Conservation (phyloP, 2,329 filamentous ascomycete genomes). For the Epicoccum sorghinum region DNA sequence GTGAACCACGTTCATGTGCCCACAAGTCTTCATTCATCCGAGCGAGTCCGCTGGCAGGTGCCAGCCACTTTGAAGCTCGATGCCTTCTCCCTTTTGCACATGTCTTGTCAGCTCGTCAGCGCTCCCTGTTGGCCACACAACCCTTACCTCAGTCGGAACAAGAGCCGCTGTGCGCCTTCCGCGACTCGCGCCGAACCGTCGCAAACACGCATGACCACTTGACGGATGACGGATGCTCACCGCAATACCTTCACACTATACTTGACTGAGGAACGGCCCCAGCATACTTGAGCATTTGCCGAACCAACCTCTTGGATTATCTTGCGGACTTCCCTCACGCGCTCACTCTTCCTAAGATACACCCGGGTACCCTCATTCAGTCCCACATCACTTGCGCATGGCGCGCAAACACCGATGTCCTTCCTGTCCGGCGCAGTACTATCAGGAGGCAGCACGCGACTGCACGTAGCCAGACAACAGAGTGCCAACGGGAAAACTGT, state of each 20-base stretch:
- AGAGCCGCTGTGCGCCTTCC: constrained; percentile 25
- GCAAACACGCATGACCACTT: constrained; percentile 26
- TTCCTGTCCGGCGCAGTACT: constrained; percentile 46
- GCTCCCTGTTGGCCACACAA: constrained; percentile 1
- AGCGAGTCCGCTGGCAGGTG: constrained; percentile 4
- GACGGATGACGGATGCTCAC: constrained; percentile 20
- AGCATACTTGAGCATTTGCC: constrained; percentile 5
- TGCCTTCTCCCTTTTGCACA: constrained; percentile 11
- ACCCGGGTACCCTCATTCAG: constrained; percentile 17
- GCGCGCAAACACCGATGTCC: constrained; percentile 42
- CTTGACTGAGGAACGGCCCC: constrained; percentile 4
- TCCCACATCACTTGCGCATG: constrained; percentile 37
- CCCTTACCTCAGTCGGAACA: constrained; percentile 6
- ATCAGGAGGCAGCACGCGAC: constrained; percentile 36
- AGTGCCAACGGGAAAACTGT: constrained; percentile 19
- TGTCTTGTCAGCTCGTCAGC: constrained; percentile 3
- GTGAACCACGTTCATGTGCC: constrained; percentile 13
- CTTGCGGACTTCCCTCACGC: constrained; percentile 6
- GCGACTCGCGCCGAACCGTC: constrained; percentile 23
- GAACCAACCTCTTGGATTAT: not conserved
- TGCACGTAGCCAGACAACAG: constrained; percentile 29
- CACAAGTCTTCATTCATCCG: constrained; percentile 5
- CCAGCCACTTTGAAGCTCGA: not conserved
- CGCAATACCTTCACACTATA: constrained; percentile 20
- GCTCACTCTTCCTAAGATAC: constrained; percentile 14